Conservation (phyloP, 2,329 filamentous ascomycete species). For the Elsinoe australis region DNA sequence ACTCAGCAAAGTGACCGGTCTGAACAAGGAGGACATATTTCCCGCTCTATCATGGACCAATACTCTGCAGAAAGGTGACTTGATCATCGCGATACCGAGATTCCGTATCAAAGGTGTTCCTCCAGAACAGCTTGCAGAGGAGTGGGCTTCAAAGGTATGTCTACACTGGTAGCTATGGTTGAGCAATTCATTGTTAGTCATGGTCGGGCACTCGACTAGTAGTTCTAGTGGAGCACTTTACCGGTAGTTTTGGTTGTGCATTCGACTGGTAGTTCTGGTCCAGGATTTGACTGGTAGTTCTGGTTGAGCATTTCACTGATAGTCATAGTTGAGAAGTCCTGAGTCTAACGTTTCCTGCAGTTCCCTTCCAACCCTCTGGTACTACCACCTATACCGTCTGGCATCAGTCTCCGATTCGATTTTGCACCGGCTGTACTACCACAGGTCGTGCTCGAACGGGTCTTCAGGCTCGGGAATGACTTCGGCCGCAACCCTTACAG, state of each 20-base stretch:
- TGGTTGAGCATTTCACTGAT: too few species aligned
- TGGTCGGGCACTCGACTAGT: too few species aligned
- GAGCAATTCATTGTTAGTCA: too few species aligned
- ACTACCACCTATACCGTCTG: conserved; percentile 57
- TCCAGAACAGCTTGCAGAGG: conserved; percentile 48
- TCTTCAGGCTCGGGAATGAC: conserved; percentile 52
- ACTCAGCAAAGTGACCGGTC: conserved; percentile 59
- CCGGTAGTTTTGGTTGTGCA: too few species aligned
- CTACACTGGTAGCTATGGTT: too few species aligned
- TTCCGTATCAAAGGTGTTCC: conserved; percentile 63
- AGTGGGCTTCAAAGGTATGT: conserved; percentile 44
- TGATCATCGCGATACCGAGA: conserved; percentile 69
- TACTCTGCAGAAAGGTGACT: conserved; percentile 72
- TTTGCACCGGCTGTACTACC: conserved; percentile 62
- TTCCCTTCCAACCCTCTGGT: conserved; percentile 69
- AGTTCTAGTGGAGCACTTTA: too few species aligned
- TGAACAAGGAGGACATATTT: conserved; percentile 64
- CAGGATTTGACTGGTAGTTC: too few species aligned
- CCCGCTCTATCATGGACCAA: conserved; percentile 69
- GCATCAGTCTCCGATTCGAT: conserved; percentile 70
- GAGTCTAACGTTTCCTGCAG: too few species aligned
- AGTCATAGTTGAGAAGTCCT: too few species aligned
- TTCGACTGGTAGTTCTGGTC: too few species aligned
- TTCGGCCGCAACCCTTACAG: conserved; percentile 57
- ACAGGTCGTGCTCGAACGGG: conserved; percentile 59